phyloP scores from a whole-genome alignment of 768 basidiomycete genomes.

The Sporobolomyces phaffii region DNA sequence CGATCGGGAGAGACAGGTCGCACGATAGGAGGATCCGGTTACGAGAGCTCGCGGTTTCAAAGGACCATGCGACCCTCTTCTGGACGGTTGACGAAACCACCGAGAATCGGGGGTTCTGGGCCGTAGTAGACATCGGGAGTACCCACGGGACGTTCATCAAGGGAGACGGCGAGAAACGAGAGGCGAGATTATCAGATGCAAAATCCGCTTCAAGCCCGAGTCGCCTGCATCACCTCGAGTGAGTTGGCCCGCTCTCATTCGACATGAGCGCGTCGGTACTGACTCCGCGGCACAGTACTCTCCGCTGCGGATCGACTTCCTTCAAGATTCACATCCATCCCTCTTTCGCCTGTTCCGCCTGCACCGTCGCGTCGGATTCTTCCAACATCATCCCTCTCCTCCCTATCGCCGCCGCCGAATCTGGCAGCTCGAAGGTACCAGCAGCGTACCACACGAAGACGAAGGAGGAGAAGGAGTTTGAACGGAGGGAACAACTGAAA shows the following conservation, averaged over 20 bases:
- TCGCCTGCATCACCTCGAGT: conserved; percentile 32
- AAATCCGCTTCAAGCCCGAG: conserved; percentile 12
- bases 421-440: background rate
- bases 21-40: conserved; percentile 59
- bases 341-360: conserved; percentile 31
- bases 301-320: conserved; percentile 20
- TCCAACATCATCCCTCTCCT: conserved; percentile 37
- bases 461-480: conserved; percentile 32
- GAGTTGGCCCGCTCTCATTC: background rate
- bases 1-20: conserved; percentile 67
- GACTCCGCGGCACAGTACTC: no score
- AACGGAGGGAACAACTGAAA: conserved; percentile 21
- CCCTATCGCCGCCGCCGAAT: background rate
- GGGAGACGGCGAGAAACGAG: background rate
- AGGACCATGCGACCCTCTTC: conserved; percentile 68
- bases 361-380: conserved; percentile 32
- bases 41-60: conserved; percentile 78
- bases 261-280: no score
- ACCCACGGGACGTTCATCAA: conserved; percentile 71
- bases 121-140: conserved; percentile 75
- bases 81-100: conserved; percentile 49
- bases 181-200: conserved; percentile 6
- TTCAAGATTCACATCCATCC: conserved; percentile 33
- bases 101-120: conserved; percentile 53
- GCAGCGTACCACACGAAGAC: conserved; percentile 11